Conservation (phyloP, 345 rosid species). For the Salix brachista region DNA sequence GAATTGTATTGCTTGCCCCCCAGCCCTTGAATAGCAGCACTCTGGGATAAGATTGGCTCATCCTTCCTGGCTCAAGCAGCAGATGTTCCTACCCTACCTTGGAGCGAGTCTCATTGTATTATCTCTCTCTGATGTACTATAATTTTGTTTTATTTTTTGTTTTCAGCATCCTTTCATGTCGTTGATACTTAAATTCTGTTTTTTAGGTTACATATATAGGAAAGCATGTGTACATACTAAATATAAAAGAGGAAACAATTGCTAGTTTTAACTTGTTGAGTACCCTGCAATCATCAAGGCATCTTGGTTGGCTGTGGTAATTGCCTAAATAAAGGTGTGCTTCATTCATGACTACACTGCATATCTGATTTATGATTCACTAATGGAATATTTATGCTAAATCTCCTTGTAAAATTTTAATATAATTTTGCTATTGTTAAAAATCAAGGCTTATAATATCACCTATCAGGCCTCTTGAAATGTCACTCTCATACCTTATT, state of each 20-base stretch:
- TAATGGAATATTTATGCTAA: background rate
- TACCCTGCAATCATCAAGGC: slow-evolving; percentile 99
- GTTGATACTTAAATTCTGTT: slow-evolving; percentile 13
- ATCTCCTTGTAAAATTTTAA: background rate
- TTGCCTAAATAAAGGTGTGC: slow-evolving; percentile 90
- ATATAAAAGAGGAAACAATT: slow-evolving; percentile 66
- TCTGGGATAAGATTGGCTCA: slow-evolving; percentile 97
- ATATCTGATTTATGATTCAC: slow-evolving; percentile 1
- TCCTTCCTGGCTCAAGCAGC: slow-evolving; percentile 98
- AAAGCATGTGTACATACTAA: slow-evolving; percentile 96
- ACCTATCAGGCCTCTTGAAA: background rate
- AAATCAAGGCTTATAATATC: slow-evolving; percentile 7
- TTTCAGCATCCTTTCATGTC: slow-evolving; percentile 9
- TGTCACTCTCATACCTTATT: slow-evolving; percentile 6
- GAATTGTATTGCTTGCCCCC: slow-evolving; percentile 92
- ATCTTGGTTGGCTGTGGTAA: slow-evolving; percentile 99
- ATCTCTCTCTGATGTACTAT: background rate
- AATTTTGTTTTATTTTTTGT: background rate
- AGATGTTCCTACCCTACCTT: slow-evolving; percentile 93
- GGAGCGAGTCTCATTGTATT: slow-evolving; percentile 96
- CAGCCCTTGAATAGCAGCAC: slow-evolving; percentile 73
- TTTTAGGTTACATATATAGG: slow-evolving; percentile 74
- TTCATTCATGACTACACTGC: slow-evolving; percentile 13
- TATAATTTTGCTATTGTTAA: background rate
- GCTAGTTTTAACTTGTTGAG: slow-evolving; percentile 94